These are phyloP conservation scores for Agrocybe chaxingu DNA, from an alignment of 768 basidiomycete species.

Conservation along the genomic window DNA sequence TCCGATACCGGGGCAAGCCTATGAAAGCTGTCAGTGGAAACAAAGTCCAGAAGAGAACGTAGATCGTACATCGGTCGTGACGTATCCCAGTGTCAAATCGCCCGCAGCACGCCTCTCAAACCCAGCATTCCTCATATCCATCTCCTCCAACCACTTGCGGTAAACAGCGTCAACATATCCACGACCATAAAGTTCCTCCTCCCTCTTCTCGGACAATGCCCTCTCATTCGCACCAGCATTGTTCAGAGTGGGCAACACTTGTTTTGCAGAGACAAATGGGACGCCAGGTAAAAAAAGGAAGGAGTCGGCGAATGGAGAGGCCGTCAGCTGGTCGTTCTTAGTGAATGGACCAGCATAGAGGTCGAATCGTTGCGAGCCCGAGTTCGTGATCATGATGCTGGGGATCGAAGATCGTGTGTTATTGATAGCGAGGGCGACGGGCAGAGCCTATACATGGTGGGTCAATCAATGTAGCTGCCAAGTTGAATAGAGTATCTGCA, in stretches of 20 bases:
- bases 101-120: constrained; percentile 37
- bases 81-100: constrained; percentile 70
- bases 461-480: constrained; percentile 5
- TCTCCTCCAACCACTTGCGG: constrained; percentile 55
- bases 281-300: constrained; percentile 64
- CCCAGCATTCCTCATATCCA: constrained; percentile 37
- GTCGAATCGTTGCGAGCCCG: constrained; percentile 64
- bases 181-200: constrained; percentile 37
- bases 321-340: constrained; percentile 77
- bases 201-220: constrained; percentile 28
- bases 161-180: constrained; percentile 53
- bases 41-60: not conserved
- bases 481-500: constrained; percentile 1
- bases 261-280: constrained; percentile 43
- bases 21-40: not conserved
- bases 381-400: constrained; percentile 62
- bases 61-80: constrained; percentile 59
- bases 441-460: constrained; percentile 38
- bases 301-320: constrained; percentile 63
- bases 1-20: constrained; percentile 72
- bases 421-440: constrained; percentile 56
- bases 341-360: constrained; percentile 70
- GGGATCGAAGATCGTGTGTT: constrained; percentile 60
- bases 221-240: constrained; percentile 37
- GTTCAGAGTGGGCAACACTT: constrained; percentile 55